phyloP scores from a whole-genome alignment of 306 rosid species.

The Ormosia semicastrata region DNA sequence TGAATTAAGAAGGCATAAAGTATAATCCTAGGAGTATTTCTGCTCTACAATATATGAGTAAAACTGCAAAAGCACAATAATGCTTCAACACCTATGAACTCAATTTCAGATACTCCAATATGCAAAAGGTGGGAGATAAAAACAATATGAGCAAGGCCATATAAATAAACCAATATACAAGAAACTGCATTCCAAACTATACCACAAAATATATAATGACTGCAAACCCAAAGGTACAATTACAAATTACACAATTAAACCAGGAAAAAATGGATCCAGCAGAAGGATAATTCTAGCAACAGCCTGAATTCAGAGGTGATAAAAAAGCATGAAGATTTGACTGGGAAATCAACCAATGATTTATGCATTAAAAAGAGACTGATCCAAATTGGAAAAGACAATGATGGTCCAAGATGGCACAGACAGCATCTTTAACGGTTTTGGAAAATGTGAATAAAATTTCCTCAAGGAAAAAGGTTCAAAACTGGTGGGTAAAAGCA shows the following conservation, averaged over 20 bases:
- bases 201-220: not conserved
- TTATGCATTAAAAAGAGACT: not conserved
- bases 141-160: not conserved
- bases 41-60: not conserved
- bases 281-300: not conserved
- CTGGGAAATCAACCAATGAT: not conserved
- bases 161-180: not conserved
- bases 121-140: not conserved
- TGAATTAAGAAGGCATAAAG: not conserved
- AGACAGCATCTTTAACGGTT: not conserved
- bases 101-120: not conserved
- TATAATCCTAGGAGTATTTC: not conserved
- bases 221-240: not conserved
- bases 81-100: conserved; percentile 4
- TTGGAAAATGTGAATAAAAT: not conserved
- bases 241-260: not conserved
- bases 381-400: not conserved
- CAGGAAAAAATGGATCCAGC: not conserved
- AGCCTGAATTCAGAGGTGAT: not conserved
- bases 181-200: not conserved
- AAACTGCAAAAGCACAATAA: not conserved
- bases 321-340: not conserved
- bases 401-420: not conserved
- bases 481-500: not conserved
- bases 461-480: not conserved